Conservation (phyloP, 2,329 filamentous ascomycete species). For the Neonectria faginata region DNA sequence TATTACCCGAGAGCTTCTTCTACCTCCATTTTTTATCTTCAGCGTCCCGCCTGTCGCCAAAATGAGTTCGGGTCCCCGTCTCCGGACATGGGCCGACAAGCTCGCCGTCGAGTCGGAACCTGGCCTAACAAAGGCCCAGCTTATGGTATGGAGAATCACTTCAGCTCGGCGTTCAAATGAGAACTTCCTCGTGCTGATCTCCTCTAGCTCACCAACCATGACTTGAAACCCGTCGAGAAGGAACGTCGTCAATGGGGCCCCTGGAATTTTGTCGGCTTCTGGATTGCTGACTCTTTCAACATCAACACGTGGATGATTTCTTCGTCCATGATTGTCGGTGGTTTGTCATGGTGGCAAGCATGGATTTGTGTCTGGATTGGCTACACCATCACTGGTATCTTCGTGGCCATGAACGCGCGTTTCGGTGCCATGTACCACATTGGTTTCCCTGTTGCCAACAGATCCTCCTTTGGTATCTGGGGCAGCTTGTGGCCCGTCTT, state of each 20-base stretch:
- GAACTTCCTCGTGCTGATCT: constrained; percentile 29
- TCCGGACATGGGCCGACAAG: constrained; percentile 64
- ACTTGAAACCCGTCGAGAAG: constrained; percentile 84
- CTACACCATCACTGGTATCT: constrained; percentile 80
- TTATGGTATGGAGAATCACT: constrained; percentile 69
- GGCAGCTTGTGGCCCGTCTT: constrained; percentile 90
- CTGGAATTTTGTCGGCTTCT: constrained; percentile 91
- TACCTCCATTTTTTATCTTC: not conserved
- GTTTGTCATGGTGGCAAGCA: constrained; percentile 91
- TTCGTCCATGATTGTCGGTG: constrained; percentile 80
- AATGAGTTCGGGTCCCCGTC: constrained; percentile 51
- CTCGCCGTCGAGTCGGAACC: constrained; percentile 80
- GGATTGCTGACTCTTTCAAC: constrained; percentile 87
- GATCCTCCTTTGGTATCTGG: constrained; percentile 89
- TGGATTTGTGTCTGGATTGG: constrained; percentile 91
- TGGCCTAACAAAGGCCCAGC: constrained; percentile 80
- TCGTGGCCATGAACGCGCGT: constrained; percentile 82
- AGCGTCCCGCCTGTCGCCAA: not conserved
- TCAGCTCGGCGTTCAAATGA: not conserved
- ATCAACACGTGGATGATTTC: constrained; percentile 97
- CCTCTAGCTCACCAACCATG: constrained; percentile 78
- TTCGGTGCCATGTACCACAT: constrained; percentile 92
- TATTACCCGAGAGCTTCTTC: not conserved
- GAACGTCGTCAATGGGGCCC: constrained; percentile 84
- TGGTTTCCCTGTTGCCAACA: constrained; percentile 83